These are phyloP conservation scores for Leccinum broughii DNA, from an alignment of 768 basidiomycete genomes.

Conservation along the genomic window DNA sequence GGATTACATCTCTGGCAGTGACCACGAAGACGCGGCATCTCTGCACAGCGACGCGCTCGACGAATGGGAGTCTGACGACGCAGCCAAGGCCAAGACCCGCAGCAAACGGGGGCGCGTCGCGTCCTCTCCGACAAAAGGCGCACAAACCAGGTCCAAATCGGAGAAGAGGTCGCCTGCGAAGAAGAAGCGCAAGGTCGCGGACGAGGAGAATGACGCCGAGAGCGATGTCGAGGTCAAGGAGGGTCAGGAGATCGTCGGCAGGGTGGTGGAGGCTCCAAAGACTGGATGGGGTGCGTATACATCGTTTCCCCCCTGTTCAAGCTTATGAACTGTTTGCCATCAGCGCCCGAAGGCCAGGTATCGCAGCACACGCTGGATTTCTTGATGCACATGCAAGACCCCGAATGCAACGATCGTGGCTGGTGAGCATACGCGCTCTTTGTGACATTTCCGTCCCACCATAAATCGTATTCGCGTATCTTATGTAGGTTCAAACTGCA, in stretches of 20 bases:
- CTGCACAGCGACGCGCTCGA: constrained; percentile 50
- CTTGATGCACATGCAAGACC: constrained; percentile 64
- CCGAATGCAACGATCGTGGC: constrained; percentile 79
- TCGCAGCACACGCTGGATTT: constrained; percentile 87
- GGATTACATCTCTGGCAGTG: constrained; percentile 10
- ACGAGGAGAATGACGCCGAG: constrained; percentile 31
- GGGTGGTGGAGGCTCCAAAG: constrained; percentile 78
- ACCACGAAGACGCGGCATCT: constrained; percentile 21
- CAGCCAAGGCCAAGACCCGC: constrained; percentile 1
- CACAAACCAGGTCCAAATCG: constrained; percentile 21
- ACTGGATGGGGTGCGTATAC: constrained; percentile 64
- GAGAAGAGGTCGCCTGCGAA: constrained; percentile 15
- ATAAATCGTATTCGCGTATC: not conserved
- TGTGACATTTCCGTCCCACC: not conserved
- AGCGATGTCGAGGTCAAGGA: constrained; percentile 52
- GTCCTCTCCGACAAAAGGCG: constrained; percentile 29
- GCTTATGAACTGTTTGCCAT: not conserved
- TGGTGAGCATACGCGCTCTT: constrained; percentile 49
- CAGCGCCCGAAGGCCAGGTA: constrained; percentile 83
- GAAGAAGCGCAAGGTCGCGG: constrained; percentile 27
- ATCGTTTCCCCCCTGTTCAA: not conserved
- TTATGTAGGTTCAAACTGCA: constrained; percentile 78
- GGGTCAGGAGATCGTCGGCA: constrained; percentile 71
- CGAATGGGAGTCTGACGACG: constrained; percentile 33
- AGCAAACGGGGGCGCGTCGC: constrained; percentile 26